Conservation (phyloP, 1,284 basidiomycete genomes). For the Rhodofomes roseus region DNA sequence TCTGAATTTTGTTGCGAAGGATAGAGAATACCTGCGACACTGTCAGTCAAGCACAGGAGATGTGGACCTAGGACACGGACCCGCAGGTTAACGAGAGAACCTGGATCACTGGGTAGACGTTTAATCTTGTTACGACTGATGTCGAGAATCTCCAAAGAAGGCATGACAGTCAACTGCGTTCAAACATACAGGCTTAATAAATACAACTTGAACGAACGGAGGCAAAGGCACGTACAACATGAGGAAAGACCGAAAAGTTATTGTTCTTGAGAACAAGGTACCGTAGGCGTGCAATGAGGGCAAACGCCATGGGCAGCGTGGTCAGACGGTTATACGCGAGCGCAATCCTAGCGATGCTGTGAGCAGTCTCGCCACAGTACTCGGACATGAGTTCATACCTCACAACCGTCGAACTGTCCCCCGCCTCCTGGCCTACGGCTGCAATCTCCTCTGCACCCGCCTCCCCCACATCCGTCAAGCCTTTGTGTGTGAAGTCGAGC, state of each 20-base stretch:
- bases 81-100: constrained; percentile 75
- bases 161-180: constrained; percentile 76
- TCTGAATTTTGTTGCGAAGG: constrained; percentile 80
- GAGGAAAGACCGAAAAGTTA: constrained; percentile 79
- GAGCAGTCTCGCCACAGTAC: neutral
- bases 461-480: constrained; percentile 71
- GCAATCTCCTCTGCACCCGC: constrained; percentile 74
- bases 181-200: constrained; percentile 3
- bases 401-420: constrained; percentile 58
- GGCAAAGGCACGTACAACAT: constrained; percentile 54
- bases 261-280: constrained; percentile 96
- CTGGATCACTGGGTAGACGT: constrained; percentile 76
- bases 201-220: neutral
- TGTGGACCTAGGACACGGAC: constrained; percentile 37
- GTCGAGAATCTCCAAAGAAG: constrained; percentile 91
- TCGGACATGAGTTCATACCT: constrained; percentile 45
- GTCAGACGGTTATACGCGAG: constrained; percentile 84
- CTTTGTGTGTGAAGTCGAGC: constrained; percentile 76
- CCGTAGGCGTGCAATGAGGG: constrained; percentile 71
- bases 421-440: constrained; percentile 48
- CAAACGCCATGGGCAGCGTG: constrained; percentile 79
- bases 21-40: constrained; percentile 75
- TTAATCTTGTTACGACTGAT: constrained; percentile 92
- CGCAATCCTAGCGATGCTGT: constrained; percentile 59
- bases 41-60: neutral